phyloP scores from a whole-genome alignment of 441 rosid genomes.

The Cnidoscolus chayamansa region DNA sequence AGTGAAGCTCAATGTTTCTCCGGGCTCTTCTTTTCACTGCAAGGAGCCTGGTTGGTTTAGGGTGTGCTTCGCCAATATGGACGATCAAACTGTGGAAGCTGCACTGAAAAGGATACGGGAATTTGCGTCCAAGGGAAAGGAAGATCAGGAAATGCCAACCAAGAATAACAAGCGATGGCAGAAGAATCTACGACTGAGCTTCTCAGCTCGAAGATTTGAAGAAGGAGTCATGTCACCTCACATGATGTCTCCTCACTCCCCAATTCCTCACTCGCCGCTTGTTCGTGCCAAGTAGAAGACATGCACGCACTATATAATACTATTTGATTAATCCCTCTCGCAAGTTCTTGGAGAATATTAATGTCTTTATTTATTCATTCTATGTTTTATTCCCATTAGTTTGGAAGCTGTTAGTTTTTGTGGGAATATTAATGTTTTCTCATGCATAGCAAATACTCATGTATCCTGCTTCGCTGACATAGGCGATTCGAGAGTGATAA shows the following conservation, averaged over 20 bases:
- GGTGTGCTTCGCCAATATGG: slow-evolving; percentile 90
- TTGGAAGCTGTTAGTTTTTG: no score
- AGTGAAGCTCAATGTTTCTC: slow-evolving; percentile 84
- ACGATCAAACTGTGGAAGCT: slow-evolving; percentile 53
- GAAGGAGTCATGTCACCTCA: slow-evolving; percentile 20
- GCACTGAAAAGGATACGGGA: slow-evolving; percentile 62
- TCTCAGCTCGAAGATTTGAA: slow-evolving; percentile 33
- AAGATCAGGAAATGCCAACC: slow-evolving; percentile 10
- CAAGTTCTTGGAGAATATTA: no score
- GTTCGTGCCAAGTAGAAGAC: slow-evolving; percentile 42
- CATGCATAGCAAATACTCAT: no score
- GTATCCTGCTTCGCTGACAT: no score
- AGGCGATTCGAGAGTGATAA: no score
- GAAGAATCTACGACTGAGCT: slow-evolving; percentile 58
- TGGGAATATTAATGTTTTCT: no score
- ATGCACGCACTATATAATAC: no score
- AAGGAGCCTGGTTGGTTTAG: slow-evolving; percentile 85
- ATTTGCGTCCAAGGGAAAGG: slow-evolving; percentile 41
- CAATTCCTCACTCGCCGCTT: slow-evolving; percentile 64
- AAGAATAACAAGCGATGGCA: slow-evolving; percentile 29
- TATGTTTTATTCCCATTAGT: no score
- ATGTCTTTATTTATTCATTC: no score
- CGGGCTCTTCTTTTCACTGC: slow-evolving; percentile 83
- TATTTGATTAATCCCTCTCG: no score
- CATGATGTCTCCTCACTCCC: slow-evolving; percentile 65